A percentile compares a stretch with the other conserved stretches of the same genome.
These are phyloP conservation scores for Hordeum pubiflorum DNA, from an alignment of 202 grass and related monocot species.

Conservation along the genomic window DNA sequence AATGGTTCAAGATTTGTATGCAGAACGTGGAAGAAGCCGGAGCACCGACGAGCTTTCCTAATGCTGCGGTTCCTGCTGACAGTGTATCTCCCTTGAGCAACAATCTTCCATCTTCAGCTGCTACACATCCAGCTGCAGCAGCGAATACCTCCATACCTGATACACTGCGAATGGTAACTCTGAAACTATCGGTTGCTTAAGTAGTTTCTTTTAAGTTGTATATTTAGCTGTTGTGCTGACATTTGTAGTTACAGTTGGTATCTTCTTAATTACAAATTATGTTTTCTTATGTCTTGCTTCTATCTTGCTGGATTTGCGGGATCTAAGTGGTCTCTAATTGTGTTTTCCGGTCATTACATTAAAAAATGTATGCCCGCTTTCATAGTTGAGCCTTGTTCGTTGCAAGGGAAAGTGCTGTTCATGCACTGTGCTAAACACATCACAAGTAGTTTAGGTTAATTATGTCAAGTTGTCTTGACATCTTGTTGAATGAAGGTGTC, in stretches of 20 bases:
- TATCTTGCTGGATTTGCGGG: background rate
- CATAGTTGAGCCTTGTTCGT: background rate
- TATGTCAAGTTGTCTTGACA: background rate
- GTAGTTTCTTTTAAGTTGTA: background rate
- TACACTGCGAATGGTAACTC: constrained; percentile 74
- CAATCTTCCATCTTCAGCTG: constrained; percentile 33
- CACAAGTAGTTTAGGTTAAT: constrained; percentile 1
- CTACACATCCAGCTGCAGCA: constrained; percentile 44
- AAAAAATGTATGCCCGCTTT: background rate
- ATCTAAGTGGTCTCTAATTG: background rate
- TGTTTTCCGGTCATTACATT: background rate
- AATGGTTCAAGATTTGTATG: constrained; percentile 3
- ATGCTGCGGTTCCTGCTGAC: constrained; percentile 53
- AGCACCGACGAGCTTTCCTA: constrained; percentile 36
- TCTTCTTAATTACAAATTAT: background rate
- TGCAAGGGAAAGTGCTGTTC: background rate
- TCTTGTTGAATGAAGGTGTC: constrained; percentile 10
- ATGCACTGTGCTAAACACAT: background rate
- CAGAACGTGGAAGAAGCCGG: constrained; percentile 56
- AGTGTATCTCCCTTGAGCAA: constrained; percentile 40
- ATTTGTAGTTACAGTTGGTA: background rate
- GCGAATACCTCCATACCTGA: constrained; percentile 61
- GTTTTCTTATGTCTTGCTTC: background rate
- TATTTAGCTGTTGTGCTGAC: background rate
- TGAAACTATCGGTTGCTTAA: constrained; percentile 11